Conservation (phyloP, 1,284 basidiomycete genomes). For the Mycena sp. region DNA sequence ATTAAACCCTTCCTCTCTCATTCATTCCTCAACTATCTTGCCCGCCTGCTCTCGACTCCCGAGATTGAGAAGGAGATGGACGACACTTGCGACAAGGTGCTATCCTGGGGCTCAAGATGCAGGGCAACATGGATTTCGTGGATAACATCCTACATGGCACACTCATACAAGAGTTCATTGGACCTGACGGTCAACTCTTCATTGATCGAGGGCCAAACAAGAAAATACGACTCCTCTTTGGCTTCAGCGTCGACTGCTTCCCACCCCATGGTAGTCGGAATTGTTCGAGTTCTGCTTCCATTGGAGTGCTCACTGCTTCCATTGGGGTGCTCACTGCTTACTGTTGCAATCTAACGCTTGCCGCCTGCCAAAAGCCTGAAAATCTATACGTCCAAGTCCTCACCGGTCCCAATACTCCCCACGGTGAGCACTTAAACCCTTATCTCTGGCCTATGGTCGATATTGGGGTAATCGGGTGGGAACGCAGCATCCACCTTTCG, state of each 20-base stretch:
- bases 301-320: constrained; percentile 29
- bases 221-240: too few species aligned
- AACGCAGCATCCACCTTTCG: constrained; percentile 28
- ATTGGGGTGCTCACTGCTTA: constrained; percentile 32
- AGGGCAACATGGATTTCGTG: constrained; percentile 23
- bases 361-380: too few species aligned
- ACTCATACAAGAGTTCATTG: constrained; percentile 30
- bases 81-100: constrained; percentile 18
- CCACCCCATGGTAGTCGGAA: constrained; percentile 5
- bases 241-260: constrained; percentile 15
- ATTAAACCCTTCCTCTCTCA: constrained; percentile 24
- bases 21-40: constrained; percentile 28
- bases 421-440: constrained; percentile 22
- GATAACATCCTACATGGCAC: constrained; percentile 23
- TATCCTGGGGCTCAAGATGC: neutral
- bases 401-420: constrained; percentile 26
- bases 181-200: constrained; percentile 31
- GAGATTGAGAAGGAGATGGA: constrained; percentile 29
- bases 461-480: constrained; percentile 26
- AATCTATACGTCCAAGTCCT: constrained; percentile 38
- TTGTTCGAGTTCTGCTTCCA: constrained; percentile 8
- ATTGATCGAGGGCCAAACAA: constrained; percentile 27
- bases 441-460: constrained; percentile 18
- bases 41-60: constrained; percentile 29
- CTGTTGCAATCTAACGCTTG: constrained; percentile 32